phyloP scores from a whole-genome alignment of 371 early-diverging fungal genomes.

The Rhizopus sp. region DNA sequence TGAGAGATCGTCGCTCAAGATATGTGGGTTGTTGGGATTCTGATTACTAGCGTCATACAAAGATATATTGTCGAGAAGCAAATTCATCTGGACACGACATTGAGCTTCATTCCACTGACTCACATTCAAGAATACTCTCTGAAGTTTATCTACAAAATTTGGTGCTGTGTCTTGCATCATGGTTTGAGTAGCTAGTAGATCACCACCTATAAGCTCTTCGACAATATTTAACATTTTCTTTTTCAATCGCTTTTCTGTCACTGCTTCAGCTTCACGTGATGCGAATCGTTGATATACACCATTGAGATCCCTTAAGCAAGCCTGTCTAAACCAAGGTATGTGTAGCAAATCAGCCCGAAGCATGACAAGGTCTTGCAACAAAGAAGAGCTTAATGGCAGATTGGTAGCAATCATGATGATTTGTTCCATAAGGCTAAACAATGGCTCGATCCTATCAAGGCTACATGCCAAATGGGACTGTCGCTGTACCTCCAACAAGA shows the following conservation, averaged over 20 bases:
- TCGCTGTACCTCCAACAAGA: constrained; percentile 31
- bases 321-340: constrained; percentile 47
- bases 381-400: constrained; percentile 40
- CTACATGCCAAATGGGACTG: constrained; percentile 35
- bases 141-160: constrained; percentile 46
- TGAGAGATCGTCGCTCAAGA: constrained; percentile 29
- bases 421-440: constrained; percentile 44
- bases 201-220: constrained; percentile 45
- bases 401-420: constrained; percentile 40
- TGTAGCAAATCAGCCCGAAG: constrained; percentile 42
- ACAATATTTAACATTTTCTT: constrained; percentile 48
- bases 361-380: constrained; percentile 43
- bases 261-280: constrained; percentile 28
- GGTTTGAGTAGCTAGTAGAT: constrained; percentile 14
- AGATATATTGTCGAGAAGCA: constrained; percentile 58
- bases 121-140: constrained; percentile 52
- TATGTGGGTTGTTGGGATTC: constrained; percentile 32
- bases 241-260: constrained; percentile 36
- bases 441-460: constrained; percentile 38
- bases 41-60: constrained; percentile 32
- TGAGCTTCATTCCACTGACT: constrained; percentile 66
- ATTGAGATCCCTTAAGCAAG: constrained; percentile 47
- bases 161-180: constrained; percentile 30
- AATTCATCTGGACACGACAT: constrained; percentile 60
- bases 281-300: constrained; percentile 52